Percentiles rank a stretch among this genome's conserved stretches.
Evolutionary conservation across 495 filamentous ascomycete genomes (phyloP).

Genomic region (Neurospora sp.): DNA sequence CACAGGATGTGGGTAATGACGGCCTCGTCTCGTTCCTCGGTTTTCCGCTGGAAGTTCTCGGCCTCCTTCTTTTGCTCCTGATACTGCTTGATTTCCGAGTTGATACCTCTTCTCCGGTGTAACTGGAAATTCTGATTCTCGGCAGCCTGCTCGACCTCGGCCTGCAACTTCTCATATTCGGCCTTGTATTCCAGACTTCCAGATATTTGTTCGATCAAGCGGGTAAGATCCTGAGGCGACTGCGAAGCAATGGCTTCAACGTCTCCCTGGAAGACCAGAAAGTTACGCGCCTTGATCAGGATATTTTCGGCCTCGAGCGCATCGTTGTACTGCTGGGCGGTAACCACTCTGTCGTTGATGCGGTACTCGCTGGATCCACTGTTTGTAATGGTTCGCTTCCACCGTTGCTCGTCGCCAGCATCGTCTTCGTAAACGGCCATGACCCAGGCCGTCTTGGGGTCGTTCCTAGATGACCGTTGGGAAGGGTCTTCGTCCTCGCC

Average conservation of each 20-base stretch:
- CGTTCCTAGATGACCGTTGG: slow-evolving; percentile 45
- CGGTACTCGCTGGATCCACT: slow-evolving; percentile 87
- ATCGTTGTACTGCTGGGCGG: slow-evolving; percentile 86
- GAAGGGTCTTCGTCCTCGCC: slow-evolving; percentile 50
- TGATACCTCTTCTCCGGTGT: slow-evolving; percentile 82
- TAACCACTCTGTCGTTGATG: slow-evolving; percentile 86
- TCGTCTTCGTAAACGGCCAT: slow-evolving; percentile 99
- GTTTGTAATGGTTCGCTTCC: slow-evolving; percentile 90
- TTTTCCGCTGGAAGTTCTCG: slow-evolving; percentile 80
- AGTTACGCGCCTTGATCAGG: slow-evolving; percentile 93
- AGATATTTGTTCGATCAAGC: slow-evolving; percentile 93
- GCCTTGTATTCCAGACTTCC: slow-evolving; percentile 92
- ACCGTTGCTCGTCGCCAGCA: slow-evolving; percentile 86
- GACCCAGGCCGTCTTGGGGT: slow-evolving; percentile 92
- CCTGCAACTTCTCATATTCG: slow-evolving; percentile 84
- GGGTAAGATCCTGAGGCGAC: slow-evolving; percentile 85
- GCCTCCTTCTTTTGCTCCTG: slow-evolving; percentile 95
- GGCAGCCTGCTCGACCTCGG: slow-evolving; percentile 71
- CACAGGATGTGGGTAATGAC: slow-evolving; percentile 91
- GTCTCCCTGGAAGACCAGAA: slow-evolving; percentile 96
- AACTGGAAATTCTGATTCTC: slow-evolving; percentile 84
- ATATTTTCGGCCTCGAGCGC: slow-evolving; percentile 91
- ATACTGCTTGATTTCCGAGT: slow-evolving; percentile 95
- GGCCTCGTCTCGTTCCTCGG: slow-evolving; percentile 80
- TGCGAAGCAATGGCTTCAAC: slow-evolving; percentile 97